These are phyloP conservation scores for Dipodascopsis uninucleata DNA, from an alignment of 805 yeast species.

Conservation along the genomic window DNA sequence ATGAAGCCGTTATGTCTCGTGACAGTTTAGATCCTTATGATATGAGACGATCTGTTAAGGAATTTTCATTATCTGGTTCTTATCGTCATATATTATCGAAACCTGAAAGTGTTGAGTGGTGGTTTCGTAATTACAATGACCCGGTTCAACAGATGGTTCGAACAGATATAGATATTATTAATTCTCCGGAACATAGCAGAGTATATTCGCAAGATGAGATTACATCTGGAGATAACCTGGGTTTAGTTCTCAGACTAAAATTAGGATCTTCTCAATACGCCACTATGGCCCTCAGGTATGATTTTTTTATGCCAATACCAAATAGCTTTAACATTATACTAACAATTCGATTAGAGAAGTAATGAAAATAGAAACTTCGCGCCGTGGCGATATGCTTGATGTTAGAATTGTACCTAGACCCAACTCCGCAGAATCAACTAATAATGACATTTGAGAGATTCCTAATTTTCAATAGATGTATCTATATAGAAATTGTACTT, in stretches of 20 bases:
- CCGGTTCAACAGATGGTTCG: constrained; percentile 68
- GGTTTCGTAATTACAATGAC: constrained; percentile 56
- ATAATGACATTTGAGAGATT: too few species aligned
- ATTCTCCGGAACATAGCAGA: constrained; percentile 15
- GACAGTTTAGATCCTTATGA: constrained; percentile 81
- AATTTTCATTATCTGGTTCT: constrained; percentile 87
- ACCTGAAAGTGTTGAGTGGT: constrained; percentile 62
- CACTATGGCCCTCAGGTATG: constrained; percentile 93
- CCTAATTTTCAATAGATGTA: too few species aligned
- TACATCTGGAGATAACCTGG: constrained; percentile 49
- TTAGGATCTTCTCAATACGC: constrained; percentile 89
- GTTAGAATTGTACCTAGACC: too few species aligned
- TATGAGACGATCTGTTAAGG: constrained; percentile 81
- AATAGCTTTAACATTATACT: too few species aligned
- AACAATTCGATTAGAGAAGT: constrained; percentile 13
- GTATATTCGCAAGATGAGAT: constrained; percentile 6
- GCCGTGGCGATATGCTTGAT: constrained; percentile 27
- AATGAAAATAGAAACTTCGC: constrained; percentile 26
- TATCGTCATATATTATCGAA: constrained; percentile 71
- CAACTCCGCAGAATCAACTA: too few species aligned
- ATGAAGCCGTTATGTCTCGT: constrained; percentile 59
- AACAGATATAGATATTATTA: constrained; percentile 67
- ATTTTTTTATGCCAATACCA: too few species aligned
- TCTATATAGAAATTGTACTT: too few species aligned
- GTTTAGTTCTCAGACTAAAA: constrained; percentile 71